Evolutionary conservation across 768 basidiomycete genomes (phyloP).

Genomic region (Leccinum ochraceum): DNA sequence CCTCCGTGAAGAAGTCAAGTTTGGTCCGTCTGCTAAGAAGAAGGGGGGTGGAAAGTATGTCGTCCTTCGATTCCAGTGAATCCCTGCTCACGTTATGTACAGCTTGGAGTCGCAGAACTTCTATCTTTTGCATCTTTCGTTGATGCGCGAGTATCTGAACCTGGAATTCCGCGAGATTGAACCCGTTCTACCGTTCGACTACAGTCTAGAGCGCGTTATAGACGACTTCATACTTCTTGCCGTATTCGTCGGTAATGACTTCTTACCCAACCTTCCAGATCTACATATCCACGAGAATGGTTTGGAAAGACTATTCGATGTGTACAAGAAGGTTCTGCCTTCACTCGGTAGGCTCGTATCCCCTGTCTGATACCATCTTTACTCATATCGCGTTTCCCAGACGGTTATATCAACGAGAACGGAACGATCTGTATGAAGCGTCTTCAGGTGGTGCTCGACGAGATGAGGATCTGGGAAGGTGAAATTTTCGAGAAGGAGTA

Average conservation of each 20-base stretch:
- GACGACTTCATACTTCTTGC: slow-evolving; percentile 98
- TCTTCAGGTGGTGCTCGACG: slow-evolving; percentile 83
- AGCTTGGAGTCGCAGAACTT: slow-evolving; percentile 83
- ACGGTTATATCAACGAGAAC: slow-evolving; percentile 91
- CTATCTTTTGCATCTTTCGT: slow-evolving; percentile 90
- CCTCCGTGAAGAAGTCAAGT: slow-evolving; percentile 96
- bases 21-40: slow-evolving; percentile 78
- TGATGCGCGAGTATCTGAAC: slow-evolving; percentile 97
- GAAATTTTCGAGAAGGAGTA: slow-evolving; percentile 93
- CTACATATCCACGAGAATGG: slow-evolving; percentile 98
- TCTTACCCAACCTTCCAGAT: slow-evolving; percentile 94
- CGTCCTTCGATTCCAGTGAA: background rate
- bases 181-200: slow-evolving; percentile 69
- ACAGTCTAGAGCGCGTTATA: slow-evolving; percentile 91
- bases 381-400: slow-evolving; percentile 39
- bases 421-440: slow-evolving; percentile 80
- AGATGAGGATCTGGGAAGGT: slow-evolving; percentile 85
- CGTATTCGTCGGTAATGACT: slow-evolving; percentile 98
- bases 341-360: slow-evolving; percentile 52
- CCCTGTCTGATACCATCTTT: background rate
- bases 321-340: slow-evolving; percentile 92
- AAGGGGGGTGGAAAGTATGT: slow-evolving; percentile 61
- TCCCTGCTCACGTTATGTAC: slow-evolving; percentile 13
- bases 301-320: slow-evolving; percentile 87
- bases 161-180: slow-evolving; percentile 85